Evolutionary conservation across 441 rosid species (phyloP).

Genomic region (Flueggea neowawraea): DNA sequence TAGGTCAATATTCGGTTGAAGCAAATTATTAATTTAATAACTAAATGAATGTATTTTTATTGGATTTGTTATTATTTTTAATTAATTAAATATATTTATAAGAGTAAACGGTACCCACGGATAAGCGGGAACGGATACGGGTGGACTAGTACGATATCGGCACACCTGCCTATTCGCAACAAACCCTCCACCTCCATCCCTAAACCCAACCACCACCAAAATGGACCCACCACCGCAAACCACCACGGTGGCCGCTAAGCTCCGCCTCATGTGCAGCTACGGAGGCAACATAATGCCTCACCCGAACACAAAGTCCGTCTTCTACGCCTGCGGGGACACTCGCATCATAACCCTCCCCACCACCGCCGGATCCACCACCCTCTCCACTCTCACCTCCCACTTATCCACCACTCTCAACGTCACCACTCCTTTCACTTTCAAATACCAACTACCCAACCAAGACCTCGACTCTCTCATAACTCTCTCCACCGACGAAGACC

Average conservation of each 20-base stretch:
- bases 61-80: too few relatives aligned
- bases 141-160: too few relatives aligned
- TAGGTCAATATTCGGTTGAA: too few relatives aligned
- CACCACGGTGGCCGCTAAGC: conserved; percentile 17
- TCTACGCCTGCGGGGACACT: conserved; percentile 68
- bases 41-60: too few relatives aligned
- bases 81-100: too few relatives aligned
- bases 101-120: too few relatives aligned
- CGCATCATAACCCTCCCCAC: conserved; percentile 54
- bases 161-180: background rate
- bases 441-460: conserved; percentile 63
- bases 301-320: conserved; percentile 43
- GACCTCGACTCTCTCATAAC: conserved; percentile 68
- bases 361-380: conserved; percentile 19
- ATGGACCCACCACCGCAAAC: conserved; percentile 5
- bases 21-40: too few relatives aligned
- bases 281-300: conserved; percentile 54
- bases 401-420: conserved; percentile 37
- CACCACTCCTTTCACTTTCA: conserved; percentile 35
- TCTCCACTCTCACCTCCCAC: conserved; percentile 40
- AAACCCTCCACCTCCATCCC: conserved; percentile 14
- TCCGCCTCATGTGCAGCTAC: conserved; percentile 75
- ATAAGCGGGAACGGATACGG: too few relatives aligned
- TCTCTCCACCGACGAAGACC: conserved; percentile 58
- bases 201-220: too few relatives aligned